Evolutionary conservation across 2,329 filamentous ascomycete genomes (phyloP), one percentile per base, ranked within the genome.

Genomic region (Rhexocercosporidium sp.): DNA sequence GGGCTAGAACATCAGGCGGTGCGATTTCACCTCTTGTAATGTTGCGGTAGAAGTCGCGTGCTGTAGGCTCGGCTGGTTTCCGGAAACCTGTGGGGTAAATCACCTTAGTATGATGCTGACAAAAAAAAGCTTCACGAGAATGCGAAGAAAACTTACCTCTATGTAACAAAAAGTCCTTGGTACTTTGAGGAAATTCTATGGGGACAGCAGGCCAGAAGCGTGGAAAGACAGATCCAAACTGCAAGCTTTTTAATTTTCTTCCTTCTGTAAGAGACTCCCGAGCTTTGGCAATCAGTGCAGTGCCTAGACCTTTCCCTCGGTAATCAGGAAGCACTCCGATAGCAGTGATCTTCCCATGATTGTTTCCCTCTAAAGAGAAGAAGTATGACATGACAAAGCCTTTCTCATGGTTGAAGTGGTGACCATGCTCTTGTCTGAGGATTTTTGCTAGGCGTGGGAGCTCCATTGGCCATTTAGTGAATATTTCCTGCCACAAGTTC

Each of bases 181-280:
- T 72, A 1, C 70, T 59, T 47, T 75, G 69, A 6, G 78, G 71
- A 37, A 83, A 72, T 59, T 81, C 78, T 1, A 74, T 71, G 2
- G 81, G 81, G 3, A 83, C 76, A 2, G 79, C 80, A 5, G 81
- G 81, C 79, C 81, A 83, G 67, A 83, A 80, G n/a, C 82, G 75
- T 37, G 82, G 82, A 49, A 81, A 81, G 2, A 70, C 66, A 27
- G 76, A 78, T 14, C 76, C 75, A 22, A 79, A 72, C 6, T 65
- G 67, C 12, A 78, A 66, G 41, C 69, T 66, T 41, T 65, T 66
- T 14, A 74, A 54, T 8, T 51, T 20, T 39, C 65, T 73, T 69
- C 59, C 74, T 76, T 31, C 74, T 29, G 78, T 67, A 6, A 75
- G 71, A n/a, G 76, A 59, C 25, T n/a, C 51, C 14, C 29, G 56